Percentiles rank a stretch among this genome's conserved stretches.
These are phyloP conservation scores for Plenodomus lindquistii DNA, from an alignment of 2,329 filamentous ascomycete genomes.

Conservation along the genomic window DNA sequence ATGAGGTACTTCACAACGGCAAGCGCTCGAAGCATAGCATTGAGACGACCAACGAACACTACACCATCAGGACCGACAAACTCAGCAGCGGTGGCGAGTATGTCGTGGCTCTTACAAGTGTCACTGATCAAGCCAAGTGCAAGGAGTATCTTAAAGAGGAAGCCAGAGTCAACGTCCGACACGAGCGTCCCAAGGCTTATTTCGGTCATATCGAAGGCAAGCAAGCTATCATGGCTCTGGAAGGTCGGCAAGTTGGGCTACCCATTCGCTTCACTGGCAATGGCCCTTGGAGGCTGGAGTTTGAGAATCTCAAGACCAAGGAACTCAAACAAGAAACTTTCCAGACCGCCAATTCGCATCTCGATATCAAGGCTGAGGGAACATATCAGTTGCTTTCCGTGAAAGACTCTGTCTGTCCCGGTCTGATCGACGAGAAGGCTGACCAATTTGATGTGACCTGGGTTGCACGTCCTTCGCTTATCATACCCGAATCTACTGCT, in stretches of 20 bases:
- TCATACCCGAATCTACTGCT: conserved; percentile 67
- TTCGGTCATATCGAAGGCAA: conserved; percentile 88
- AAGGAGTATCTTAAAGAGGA: conserved; percentile 85
- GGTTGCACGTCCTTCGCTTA: conserved; percentile 78
- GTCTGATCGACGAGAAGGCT: conserved; percentile 73
- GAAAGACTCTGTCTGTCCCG: conserved; percentile 78
- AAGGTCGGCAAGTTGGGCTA: conserved; percentile 72
- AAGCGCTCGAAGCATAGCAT: conserved; percentile 73
- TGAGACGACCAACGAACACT: conserved; percentile 64
- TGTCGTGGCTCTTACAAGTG: conserved; percentile 78
- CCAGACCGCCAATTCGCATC: conserved; percentile 66
- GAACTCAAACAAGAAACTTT: conserved; percentile 53
- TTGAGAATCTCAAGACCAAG: conserved; percentile 65
- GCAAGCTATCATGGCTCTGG: conserved; percentile 72
- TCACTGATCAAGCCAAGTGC: conserved; percentile 85
- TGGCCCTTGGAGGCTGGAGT: conserved; percentile 79
- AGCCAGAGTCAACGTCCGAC: conserved; percentile 80
- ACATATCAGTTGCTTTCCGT: conserved; percentile 81
- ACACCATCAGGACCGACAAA: conserved; percentile 74
- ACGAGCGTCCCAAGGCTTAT: conserved; percentile 81
- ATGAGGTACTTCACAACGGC: conserved; percentile 88
- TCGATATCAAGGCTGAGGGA: conserved; percentile 69
- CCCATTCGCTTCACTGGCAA: conserved; percentile 86
- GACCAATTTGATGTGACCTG: conserved; percentile 80
- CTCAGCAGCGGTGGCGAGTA: conserved; percentile 87